Evolutionary conservation across 2,329 filamentous ascomycete genomes (phyloP).

Genomic region (Talaromyces sp.): DNA sequence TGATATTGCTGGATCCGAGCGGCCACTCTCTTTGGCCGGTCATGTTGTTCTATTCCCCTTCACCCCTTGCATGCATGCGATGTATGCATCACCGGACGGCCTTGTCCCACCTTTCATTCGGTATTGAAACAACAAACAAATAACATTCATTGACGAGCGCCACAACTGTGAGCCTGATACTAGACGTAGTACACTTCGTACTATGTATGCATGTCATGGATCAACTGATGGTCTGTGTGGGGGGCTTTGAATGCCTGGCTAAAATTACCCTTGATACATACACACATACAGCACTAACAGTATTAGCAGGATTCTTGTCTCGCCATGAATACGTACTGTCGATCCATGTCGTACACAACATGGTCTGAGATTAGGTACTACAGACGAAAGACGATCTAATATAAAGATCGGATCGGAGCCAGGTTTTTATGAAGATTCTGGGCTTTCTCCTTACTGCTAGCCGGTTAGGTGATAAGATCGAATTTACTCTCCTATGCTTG

Average conservation of each 20-base stretch:
- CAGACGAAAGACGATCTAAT: not conserved
- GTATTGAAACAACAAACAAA: not conserved
- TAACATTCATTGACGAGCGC: not conserved
- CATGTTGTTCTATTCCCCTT: constrained; percentile 13
- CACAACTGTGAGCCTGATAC: not conserved
- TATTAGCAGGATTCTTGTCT: constrained; percentile 2
- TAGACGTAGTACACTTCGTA: not conserved
- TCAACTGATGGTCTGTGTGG: not conserved
- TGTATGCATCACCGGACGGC: not conserved
- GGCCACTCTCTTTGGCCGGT: not conserved
- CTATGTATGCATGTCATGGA: constrained; percentile 9
- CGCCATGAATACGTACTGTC: not conserved
- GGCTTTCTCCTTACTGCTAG: not conserved
- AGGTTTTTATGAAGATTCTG: too few relatives aligned
- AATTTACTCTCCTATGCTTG: not conserved
- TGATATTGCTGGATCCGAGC: not conserved
- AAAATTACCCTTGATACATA: constrained; percentile 2
- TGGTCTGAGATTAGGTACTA: not conserved
- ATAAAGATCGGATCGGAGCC: not conserved
- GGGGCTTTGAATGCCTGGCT: not conserved
- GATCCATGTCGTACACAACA: constrained; percentile 9
- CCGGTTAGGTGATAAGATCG: not conserved
- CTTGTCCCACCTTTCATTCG: constrained; percentile 15
- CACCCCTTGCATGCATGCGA: constrained; percentile 9
- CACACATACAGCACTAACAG: not conserved